phyloP scores from a whole-genome alignment of 2,329 filamentous ascomycete species.

The Aurifilum marmelostoma region DNA sequence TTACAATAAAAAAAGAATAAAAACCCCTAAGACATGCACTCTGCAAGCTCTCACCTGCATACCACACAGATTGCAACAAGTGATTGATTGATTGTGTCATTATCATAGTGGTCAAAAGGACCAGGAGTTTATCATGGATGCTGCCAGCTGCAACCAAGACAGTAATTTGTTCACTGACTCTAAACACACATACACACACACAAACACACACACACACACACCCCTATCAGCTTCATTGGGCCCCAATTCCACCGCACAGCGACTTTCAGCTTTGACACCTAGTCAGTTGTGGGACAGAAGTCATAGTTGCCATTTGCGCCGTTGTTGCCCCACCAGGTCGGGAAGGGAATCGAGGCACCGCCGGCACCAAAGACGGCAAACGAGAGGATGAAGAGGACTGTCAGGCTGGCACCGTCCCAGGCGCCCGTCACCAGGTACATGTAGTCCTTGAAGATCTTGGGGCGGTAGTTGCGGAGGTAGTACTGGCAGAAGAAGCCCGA shows the following conservation, averaged over 20 bases:
- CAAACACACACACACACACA: too few relatives aligned
- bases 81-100: too few relatives aligned
- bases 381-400: conserved; percentile 55
- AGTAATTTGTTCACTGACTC: too few relatives aligned
- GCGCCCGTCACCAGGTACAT: conserved; percentile 57
- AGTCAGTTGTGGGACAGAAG: conserved; percentile 43
- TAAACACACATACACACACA: too few relatives aligned
- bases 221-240: too few relatives aligned
- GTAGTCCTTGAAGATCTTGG: conserved; percentile 57
- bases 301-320: conserved; percentile 49
- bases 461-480: conserved; percentile 56
- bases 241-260: conserved; percentile 4
- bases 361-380: conserved; percentile 60
- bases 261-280: neutral
- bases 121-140: neutral
- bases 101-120: neutral
- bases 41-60: neutral
- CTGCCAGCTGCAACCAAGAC: neutral
- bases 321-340: conserved; percentile 60
- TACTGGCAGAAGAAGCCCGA: conserved; percentile 54
- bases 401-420: conserved; percentile 54
- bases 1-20: too few relatives aligned
- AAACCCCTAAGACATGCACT: too few relatives aligned
- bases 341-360: conserved; percentile 48
- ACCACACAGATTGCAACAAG: neutral